Evolutionary conservation across 768 basidiomycete species (phyloP).

Genomic region (Tephrocybe rancida): DNA sequence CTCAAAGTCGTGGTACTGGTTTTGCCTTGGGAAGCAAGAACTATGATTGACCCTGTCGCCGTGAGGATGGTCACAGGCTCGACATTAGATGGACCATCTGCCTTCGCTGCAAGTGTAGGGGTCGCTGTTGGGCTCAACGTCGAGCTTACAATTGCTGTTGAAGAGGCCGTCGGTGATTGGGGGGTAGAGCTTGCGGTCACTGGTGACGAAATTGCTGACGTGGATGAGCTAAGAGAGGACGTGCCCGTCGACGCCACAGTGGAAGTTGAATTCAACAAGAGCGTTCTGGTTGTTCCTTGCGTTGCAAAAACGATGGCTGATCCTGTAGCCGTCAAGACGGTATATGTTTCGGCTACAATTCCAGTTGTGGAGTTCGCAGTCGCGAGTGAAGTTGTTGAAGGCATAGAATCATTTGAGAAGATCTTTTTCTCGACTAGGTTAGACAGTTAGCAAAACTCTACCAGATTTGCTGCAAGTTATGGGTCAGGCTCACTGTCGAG

Average conservation of each 20-base stretch:
- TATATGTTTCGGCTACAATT: constrained; percentile 8
- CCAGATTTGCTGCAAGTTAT: no score
- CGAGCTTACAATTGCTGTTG: not conserved
- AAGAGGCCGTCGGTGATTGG: not conserved
- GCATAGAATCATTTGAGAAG: not conserved
- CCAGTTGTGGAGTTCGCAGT: not conserved
- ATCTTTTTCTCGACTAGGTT: constrained; percentile 9
- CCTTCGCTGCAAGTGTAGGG: not conserved
- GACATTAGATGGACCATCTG: not conserved
- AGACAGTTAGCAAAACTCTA: not conserved
- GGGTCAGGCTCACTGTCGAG: constrained; percentile 5
- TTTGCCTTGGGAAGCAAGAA: constrained; percentile 12
- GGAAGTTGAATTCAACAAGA: constrained; percentile 4
- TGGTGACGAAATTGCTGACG: not conserved
- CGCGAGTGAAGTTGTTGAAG: not conserved
- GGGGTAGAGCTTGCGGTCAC: not conserved
- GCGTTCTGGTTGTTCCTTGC: constrained; percentile 10
- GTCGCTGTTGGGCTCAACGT: not conserved
- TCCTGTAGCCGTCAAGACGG: constrained; percentile 14
- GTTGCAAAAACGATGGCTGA: constrained; percentile 12
- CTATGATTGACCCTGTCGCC: constrained; percentile 7
- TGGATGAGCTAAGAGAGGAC: not conserved
- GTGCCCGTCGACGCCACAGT: not conserved
- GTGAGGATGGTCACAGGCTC: constrained; percentile 10
- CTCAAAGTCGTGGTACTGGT: constrained; percentile 3